These are phyloP conservation scores for Morella rubra DNA, from an alignment of 306 rosid genomes.

Conservation along the genomic window DNA sequence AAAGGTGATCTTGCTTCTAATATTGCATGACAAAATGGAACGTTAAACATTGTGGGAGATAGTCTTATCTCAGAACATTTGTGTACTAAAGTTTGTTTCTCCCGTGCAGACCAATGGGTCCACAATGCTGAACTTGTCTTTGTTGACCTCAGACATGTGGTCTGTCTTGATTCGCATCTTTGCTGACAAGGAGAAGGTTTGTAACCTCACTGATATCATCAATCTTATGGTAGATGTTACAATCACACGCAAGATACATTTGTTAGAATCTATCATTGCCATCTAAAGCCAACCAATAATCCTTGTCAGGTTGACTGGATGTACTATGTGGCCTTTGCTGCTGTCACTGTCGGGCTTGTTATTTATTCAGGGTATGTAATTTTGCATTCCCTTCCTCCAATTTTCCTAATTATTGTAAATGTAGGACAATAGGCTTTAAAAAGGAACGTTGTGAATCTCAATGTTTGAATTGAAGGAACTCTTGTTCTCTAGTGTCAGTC, in stretches of 20 bases:
- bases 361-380: constrained; percentile 79
- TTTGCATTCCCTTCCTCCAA: background rate
- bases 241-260: background rate
- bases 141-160: constrained; percentile 99
- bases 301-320: constrained; percentile 91
- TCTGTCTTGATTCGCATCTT: constrained; percentile 81
- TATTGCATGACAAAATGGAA: background rate
- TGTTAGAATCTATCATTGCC: constrained; percentile 23
- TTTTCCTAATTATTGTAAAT: background rate
- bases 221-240: background rate
- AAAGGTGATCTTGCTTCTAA: background rate
- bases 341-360: constrained; percentile 65
- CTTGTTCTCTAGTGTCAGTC: background rate
- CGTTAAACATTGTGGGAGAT: background rate
- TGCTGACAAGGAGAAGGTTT: constrained; percentile 87
- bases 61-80: background rate
- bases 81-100: constrained; percentile 21
- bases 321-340: constrained; percentile 83
- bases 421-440: background rate
- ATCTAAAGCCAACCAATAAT: constrained; percentile 30
- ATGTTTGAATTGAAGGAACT: background rate
- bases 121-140: constrained; percentile 91
- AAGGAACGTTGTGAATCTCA: background rate
- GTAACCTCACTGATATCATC: constrained; percentile 10
- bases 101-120: constrained; percentile 73